phyloP scores from a whole-genome alignment of 2,329 filamentous ascomycete genomes.

The Hysterium pulicare region DNA sequence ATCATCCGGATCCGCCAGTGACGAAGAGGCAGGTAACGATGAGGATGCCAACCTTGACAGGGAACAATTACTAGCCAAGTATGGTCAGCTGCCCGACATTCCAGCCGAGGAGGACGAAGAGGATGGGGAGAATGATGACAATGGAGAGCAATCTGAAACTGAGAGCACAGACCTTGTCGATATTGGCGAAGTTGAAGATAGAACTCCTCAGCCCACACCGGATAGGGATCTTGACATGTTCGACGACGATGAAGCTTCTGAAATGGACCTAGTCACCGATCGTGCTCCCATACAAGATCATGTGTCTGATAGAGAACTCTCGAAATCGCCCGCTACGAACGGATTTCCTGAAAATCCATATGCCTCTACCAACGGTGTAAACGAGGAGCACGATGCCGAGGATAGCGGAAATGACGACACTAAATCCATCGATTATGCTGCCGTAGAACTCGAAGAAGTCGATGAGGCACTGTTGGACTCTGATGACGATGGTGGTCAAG shows the following conservation, averaged over 20 bases:
- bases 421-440: slow-evolving; percentile 32
- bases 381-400: slow-evolving; percentile 21
- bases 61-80: slow-evolving; percentile 67
- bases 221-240: slow-evolving; percentile 29
- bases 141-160: slow-evolving; percentile 16
- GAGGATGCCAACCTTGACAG: slow-evolving; percentile 66
- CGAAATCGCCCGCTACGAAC: not conserved
- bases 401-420: slow-evolving; percentile 11
- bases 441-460: slow-evolving; percentile 39
- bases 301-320: not conserved
- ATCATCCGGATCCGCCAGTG: slow-evolving; percentile 25
- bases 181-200: slow-evolving; percentile 14
- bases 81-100: slow-evolving; percentile 58
- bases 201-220: slow-evolving; percentile 26
- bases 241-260: slow-evolving; percentile 12
- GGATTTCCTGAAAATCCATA: slow-evolving; percentile 12
- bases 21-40: slow-evolving; percentile 42
- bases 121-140: slow-evolving; percentile 29
- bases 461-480: slow-evolving; percentile 40
- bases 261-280: slow-evolving; percentile 7
- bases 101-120: slow-evolving; percentile 31
- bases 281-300: not conserved
- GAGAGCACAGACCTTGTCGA: not conserved
- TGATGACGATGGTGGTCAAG: slow-evolving; percentile 24
- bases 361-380: slow-evolving; percentile 10